Evolutionary conservation across 768 basidiomycete genomes (phyloP), one percentile per base, ranked within the genome.

Genomic region (Lenzites betulinus): DNA sequence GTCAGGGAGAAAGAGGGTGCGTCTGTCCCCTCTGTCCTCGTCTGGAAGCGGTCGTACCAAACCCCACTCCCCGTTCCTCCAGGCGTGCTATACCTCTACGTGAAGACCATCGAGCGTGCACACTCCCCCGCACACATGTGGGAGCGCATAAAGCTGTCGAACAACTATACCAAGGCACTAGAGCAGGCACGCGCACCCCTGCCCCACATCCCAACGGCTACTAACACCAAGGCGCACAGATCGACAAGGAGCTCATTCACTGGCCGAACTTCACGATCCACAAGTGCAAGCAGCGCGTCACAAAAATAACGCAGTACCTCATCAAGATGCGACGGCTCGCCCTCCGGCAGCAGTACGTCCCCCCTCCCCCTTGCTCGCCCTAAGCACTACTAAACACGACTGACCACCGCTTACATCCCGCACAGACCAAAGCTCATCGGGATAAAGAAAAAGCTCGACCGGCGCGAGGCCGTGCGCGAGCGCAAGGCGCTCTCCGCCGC

Each of bases 241-340:
- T 99, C 69, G 97, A 98, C 79, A 83, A 81, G 54, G 93, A 98
- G 70, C 83, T 98, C 61, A 83, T 94, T n/a, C 93, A 98, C 73
- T 98, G 97, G 97, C 96, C 97, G 4, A 95, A 95, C 69, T 98
- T 96, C 74, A 87, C 87, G 33, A 90, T 95, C 54, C 97, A 98
- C 79, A 98, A 98, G 78, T 98, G 97, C 84, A 99, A 99, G 81
- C 97, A 99, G 77, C 87, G 97, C 46, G 83, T 98, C 30, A 99
- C 97, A 12, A 99, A 98, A 79, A 98, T 99, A 68, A 98, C 96
- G 0, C 97, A 99, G 73, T 98, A 98, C 71, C 85, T 99, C 64
- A 98, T 98, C 74, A 95, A 97, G 80, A 97, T 98, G 95, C 84
- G 96, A 60, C 87, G 92, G 43, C 75, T 96, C 62, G 91, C 91